A percentile compares a stretch with the other conserved stretches of the same genome.
Conservation (phyloP, 2,329 filamentous ascomycete genomes). For the Xylariaceae sp. region DNA sequence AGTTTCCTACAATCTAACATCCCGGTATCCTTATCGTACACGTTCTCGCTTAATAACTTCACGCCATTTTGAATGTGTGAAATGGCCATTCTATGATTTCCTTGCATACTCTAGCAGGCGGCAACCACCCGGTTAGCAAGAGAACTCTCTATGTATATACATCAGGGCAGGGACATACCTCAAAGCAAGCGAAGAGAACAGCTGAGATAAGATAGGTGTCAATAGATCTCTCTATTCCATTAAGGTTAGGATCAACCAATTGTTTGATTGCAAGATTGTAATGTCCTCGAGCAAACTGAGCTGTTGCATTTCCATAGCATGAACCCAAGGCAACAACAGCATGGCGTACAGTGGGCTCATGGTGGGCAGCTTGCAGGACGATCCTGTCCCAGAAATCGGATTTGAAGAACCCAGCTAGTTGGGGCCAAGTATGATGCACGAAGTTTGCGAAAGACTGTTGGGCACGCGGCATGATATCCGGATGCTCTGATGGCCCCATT, state of each 20-base stretch:
- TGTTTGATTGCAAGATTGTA: constrained; percentile 8
- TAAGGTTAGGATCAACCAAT: background rate
- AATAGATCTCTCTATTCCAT: background rate
- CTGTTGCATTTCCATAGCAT: constrained; percentile 2
- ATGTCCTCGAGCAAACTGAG: constrained; percentile 2
- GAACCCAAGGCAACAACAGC: constrained; percentile 9
- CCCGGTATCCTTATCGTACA: constrained; percentile 4
- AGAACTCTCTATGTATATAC: no score
- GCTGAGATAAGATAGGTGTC: constrained; percentile 7
- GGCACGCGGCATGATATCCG: constrained; percentile 2
- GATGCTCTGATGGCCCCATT: background rate
- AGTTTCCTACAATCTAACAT: constrained; percentile 1
- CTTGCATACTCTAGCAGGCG: constrained; percentile 2
- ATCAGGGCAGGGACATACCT: constrained; percentile 4
- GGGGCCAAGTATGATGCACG: constrained; percentile 5
- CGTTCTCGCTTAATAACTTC: constrained; percentile 6
- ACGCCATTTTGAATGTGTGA: constrained; percentile 10
- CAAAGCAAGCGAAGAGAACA: constrained; percentile 9
- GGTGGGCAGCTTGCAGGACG: constrained; percentile 8
- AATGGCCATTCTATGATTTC: constrained; percentile 8
- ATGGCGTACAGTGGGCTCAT: constrained; percentile 10
- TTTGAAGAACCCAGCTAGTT: constrained; percentile 9
- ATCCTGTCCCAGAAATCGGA: constrained; percentile 12
- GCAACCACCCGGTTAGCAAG: background rate
- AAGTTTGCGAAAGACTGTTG: constrained; percentile 8